Evolutionary conservation across 305 asterid genomes (phyloP), one percentile per base, ranked within the genome.

Genomic region (Fraxinus velutina): DNA sequence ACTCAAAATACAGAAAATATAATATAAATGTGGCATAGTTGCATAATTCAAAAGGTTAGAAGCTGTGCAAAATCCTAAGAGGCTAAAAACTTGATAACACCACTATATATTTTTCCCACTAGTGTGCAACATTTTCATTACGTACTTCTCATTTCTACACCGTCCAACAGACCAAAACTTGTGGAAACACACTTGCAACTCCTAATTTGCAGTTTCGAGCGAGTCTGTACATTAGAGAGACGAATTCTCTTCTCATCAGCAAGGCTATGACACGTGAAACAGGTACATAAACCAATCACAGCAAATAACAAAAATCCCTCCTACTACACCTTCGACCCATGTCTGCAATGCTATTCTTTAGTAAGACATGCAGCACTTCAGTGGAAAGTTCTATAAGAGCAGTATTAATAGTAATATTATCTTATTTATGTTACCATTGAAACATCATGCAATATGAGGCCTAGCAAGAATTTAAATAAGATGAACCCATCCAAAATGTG

Each of bases 371-470:
- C 22, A 77, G 9, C 79, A 77, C 21, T 6, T 13, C 33, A 17
- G 10, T 27, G 50, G 66, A 47, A 24, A 44, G 75, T 79, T 68
- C 55, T 47, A 44, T 29, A 10, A 1, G 75, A 79, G 39, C 44
- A 5, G 50, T 83, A 62, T 62, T 62, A 9, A 62, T 2, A 29
- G 72, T 22, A 62, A 62, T 5, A 42, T 62, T 15, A 33, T 75
- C 34, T 44, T 73, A 60, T 77, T 19, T 73, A 34, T 22, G 9
- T 37, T 37, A 78, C 71, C 62, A 19, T 12, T 42, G 55, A 83
- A 70, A 72, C 73, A 55, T 24, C 81, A 34, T 30, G 79, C 27
- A 82, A 34, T 34, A 34, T 37, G 13, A 47, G 60, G 77, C 80
- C 37, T 36, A 68, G 73, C 13, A 10, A 75, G 60, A n/a, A 47